Base-by-base conservation (phyloP, 371 early-diverging fungal genomes). In the Zopfochytrium polystomum region DNA sequence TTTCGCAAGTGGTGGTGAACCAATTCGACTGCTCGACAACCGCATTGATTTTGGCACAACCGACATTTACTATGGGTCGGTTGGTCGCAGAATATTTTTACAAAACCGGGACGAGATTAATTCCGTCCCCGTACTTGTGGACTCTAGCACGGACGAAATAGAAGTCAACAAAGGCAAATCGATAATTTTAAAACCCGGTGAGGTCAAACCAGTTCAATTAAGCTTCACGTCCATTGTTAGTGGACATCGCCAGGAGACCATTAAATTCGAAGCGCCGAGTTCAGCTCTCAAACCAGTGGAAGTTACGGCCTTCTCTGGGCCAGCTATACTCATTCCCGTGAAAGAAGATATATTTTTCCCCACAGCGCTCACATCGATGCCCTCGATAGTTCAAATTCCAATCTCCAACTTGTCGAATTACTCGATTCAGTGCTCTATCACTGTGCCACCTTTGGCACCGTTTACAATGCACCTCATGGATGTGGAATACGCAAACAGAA, bases 1-100 rank as follows among this genome's bases (percentile, higher is more conserved):
- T 11, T 11, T 23, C 0, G 82, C 62, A 5, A 22, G 29, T 6
- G 56, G 64, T 7, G 69, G 68, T 4, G 30, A 67, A 20, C 30
- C 77, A 4, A 43, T 82, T 20, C 55, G 49, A 23, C 45, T 76
- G 13, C 23, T 73, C 18, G 78, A 77, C n/a, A 46, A 45, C 25
- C 69, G 75, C 55, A 33, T 80, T n/a, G 79, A 79, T 47, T 75
- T 78, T 48, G 82, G 82, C 2, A 73, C 76, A 1, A 74, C 76
- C 15, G 82, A 82, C 58, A 72, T 79, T 11, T 73, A 66, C 57
- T 79, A 71, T 55, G 63, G 53, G 42, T 15, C 68, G 15, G 70
- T 72, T n/a, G 43, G 42, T 3, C 67, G 68, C 20, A 25, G 60
- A 5, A 18, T 72, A 6, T 60, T 58, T 20, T 15, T 79, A 1